Evolutionary conservation across 2,329 filamentous ascomycete species (phyloP).

Genomic region (Setomelanomma holmii): DNA sequence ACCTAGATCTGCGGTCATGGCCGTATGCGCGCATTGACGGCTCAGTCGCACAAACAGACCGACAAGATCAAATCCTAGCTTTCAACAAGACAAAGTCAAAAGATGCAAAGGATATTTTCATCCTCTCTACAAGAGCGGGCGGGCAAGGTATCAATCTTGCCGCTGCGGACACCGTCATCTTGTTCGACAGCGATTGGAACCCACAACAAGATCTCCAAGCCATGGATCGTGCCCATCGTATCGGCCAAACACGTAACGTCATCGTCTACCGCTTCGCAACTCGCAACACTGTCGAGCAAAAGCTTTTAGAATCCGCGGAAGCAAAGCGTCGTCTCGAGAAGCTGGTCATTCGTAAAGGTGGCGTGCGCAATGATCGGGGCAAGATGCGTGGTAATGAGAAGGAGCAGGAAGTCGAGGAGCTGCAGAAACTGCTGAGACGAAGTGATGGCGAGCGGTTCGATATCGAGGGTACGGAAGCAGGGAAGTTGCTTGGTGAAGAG

Average conservation of each 20-base stretch:
- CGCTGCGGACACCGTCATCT: slow-evolving; percentile 87
- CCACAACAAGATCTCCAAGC: slow-evolving; percentile 97
- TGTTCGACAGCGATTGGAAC: slow-evolving; percentile 93
- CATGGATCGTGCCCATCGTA: slow-evolving; percentile 92
- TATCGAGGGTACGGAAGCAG: slow-evolving; percentile 61
- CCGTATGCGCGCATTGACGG: slow-evolving; percentile 90
- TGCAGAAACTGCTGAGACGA: slow-evolving; percentile 54
- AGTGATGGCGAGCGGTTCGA: slow-evolving; percentile 76
- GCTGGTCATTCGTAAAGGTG: slow-evolving; percentile 91
- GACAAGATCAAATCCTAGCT: slow-evolving; percentile 57
- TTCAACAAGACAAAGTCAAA: slow-evolving; percentile 53
- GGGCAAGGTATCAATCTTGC: slow-evolving; percentile 96
- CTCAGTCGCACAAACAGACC: slow-evolving; percentile 72
- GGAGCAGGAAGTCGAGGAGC: slow-evolving; percentile 56
- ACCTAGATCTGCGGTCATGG: slow-evolving; percentile 81
- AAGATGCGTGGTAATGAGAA: slow-evolving; percentile 56
- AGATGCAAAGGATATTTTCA: slow-evolving; percentile 70
- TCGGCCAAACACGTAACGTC: slow-evolving; percentile 90
- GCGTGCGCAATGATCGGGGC: slow-evolving; percentile 65
- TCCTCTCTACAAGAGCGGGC: slow-evolving; percentile 88
- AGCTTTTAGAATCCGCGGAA: slow-evolving; percentile 83
- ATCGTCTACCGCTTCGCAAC: slow-evolving; percentile 94
- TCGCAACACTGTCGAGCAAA: slow-evolving; percentile 90
- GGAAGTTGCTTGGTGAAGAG: slow-evolving; percentile 73
- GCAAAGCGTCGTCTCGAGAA: slow-evolving; percentile 93